phyloP scores from a whole-genome alignment of 176 grass and related monocot species.

The Bromus sterilis region DNA sequence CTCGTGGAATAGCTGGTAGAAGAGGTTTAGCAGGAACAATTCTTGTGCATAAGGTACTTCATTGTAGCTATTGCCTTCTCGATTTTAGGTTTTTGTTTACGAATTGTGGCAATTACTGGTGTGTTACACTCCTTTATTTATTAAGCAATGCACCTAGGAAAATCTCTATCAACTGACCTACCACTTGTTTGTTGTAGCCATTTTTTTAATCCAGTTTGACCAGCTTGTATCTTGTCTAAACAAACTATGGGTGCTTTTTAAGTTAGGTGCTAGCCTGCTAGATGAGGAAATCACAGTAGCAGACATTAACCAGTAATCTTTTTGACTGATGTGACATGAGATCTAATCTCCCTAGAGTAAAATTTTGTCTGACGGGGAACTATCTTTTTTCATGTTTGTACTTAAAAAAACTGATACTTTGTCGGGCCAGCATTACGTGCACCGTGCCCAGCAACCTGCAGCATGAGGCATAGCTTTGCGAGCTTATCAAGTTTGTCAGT shows the following conservation, averaged over 20 bases:
- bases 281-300: neutral
- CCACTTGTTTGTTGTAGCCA: neutral
- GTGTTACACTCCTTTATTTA: neutral
- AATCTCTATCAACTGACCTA: neutral
- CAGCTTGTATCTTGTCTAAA: neutral
- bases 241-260: neutral
- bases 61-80: neutral
- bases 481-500: neutral
- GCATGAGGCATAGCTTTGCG: neutral
- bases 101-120: neutral
- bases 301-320: neutral
- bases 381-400: conserved; percentile 10
- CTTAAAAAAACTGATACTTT: neutral
- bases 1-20: conserved; percentile 89
- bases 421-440: neutral
- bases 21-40: conserved; percentile 96
- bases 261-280: conserved; percentile 12
- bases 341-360: neutral
- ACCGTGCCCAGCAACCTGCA: neutral
- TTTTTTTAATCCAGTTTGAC: conserved; percentile 2
- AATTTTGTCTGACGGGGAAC: neutral
- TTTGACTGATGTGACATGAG: neutral
- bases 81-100: conserved; percentile 4
- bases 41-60: conserved; percentile 88
- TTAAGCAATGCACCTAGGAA: neutral